These are phyloP conservation scores for slime mould (Dictyostelium discoideum) DNA, from an alignment of 78 protist genomes.

Conservation along the genomic window dicty_2.7 NC_007091.3:3455001-3455500, in stretches of 20 bases:
- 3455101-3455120: constrained; percentile 4
- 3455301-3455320: neutral
- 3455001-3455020: neutral
- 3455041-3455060: neutral
- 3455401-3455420: constrained; percentile 43
- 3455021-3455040: neutral
- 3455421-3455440: constrained; percentile 73
- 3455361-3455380: neutral
- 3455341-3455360: neutral
- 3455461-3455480: constrained; percentile 35
- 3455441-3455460: constrained; percentile 41
- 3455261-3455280: neutral
- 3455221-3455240: neutral
- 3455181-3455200: neutral
- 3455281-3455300: neutral
- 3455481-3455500: constrained; percentile 25
- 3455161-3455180: neutral
- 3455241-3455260: neutral
- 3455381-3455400: neutral
- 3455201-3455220: constrained; percentile 11
- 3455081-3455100: neutral
- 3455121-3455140: neutral
- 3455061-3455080: neutral
- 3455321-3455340: neutral
- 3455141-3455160: neutral